These are phyloP conservation scores for Salix arbutifolia DNA, from an alignment of 345 rosid genomes.

Conservation along the genomic window DNA sequence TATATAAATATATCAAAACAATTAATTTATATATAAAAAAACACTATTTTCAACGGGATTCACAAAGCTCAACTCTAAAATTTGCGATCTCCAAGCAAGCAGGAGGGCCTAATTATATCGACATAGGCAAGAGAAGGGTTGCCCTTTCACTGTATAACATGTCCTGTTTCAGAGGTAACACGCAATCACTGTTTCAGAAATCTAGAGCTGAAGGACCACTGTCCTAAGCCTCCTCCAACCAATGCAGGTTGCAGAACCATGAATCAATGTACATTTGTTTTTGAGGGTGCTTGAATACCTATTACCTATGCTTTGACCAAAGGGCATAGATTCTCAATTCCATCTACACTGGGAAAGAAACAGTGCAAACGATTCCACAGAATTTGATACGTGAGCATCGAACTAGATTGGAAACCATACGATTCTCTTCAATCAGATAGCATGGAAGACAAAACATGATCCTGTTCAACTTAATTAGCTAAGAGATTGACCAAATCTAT, in stretches of 20 bases:
- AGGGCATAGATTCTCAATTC: too few relatives aligned
- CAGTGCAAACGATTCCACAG: background rate
- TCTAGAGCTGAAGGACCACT: background rate
- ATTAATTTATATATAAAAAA: too few relatives aligned
- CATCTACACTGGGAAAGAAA: background rate
- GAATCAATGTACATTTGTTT: background rate
- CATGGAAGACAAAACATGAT: background rate
- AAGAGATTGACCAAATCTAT: conserved; percentile 15
- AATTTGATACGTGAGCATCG: background rate
- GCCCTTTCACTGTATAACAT: background rate
- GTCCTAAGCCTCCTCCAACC: background rate
- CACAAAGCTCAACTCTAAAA: background rate
- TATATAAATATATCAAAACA: too few relatives aligned
- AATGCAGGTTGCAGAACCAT: background rate
- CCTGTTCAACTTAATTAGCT: background rate
- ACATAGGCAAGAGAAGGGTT: conserved; percentile 5
- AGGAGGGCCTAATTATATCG: conserved; percentile 2
- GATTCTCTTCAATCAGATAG: background rate
- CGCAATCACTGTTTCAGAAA: background rate
- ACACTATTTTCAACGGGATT: too few relatives aligned
- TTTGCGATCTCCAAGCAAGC: background rate
- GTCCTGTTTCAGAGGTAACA: background rate
- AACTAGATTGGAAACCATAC: background rate
- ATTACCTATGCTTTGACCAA: background rate
- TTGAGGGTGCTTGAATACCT: background rate